These are phyloP conservation scores for Triticum timopheevii DNA, from an alignment of 176 grass and related monocot species.

Conservation along the genomic window DNA sequence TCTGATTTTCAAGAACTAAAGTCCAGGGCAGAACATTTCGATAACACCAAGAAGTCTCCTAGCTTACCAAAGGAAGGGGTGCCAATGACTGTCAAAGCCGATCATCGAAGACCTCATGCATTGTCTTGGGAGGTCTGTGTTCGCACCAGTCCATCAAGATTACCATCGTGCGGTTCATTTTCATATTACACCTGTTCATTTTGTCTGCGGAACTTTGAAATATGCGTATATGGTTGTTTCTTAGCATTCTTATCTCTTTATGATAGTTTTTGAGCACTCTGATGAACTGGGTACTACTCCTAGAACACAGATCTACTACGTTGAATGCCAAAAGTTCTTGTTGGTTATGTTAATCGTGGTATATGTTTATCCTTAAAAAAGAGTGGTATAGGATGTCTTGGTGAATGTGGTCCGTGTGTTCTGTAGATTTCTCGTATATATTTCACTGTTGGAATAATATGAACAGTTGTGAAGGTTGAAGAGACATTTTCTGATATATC, in stretches of 20 bases:
- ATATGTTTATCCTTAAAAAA: background rate
- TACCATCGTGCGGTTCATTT: constrained; percentile 13
- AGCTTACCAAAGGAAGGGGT: constrained; percentile 61
- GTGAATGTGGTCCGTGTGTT: background rate
- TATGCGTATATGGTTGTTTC: background rate
- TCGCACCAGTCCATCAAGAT: constrained; percentile 9
- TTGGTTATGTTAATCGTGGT: constrained; percentile 8
- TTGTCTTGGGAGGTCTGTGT: constrained; percentile 90
- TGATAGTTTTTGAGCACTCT: background rate
- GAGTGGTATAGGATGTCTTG: background rate
- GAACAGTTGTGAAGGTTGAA: background rate
- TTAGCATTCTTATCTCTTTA: background rate
- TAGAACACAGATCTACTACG: background rate
- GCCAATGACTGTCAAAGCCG: constrained; percentile 74
- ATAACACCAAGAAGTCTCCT: constrained; percentile 76
- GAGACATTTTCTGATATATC: background rate
- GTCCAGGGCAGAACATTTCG: constrained; percentile 83
- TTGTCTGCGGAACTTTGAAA: background rate
- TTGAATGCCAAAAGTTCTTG: background rate
- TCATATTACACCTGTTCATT: background rate
- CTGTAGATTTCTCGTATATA: background rate
- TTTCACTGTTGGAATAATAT: background rate
- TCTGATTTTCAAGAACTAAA: constrained; percentile 97
- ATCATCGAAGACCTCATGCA: constrained; percentile 92
- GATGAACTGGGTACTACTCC: constrained; percentile 18